phyloP scores from a whole-genome alignment of 306 rosid species.

The Spatholobus suberectus region DNA sequence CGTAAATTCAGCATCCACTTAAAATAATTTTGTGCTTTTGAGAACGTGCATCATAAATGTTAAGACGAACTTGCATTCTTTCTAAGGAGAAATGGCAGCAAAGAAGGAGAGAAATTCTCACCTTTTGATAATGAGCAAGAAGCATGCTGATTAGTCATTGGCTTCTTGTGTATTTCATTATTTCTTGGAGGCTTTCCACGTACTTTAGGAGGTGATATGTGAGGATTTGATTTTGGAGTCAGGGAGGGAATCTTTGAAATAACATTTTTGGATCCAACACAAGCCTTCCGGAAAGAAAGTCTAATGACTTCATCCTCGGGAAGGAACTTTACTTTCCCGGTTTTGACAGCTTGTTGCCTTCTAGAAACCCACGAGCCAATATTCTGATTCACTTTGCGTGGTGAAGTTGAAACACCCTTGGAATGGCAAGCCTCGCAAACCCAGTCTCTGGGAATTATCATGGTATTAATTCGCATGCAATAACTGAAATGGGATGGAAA shows the following conservation, averaged over 20 bases:
- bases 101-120: conserved; percentile 33
- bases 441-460: conserved; percentile 55
- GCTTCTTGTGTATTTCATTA: conserved; percentile 20
- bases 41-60: neutral
- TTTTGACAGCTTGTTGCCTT: conserved; percentile 37
- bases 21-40: neutral
- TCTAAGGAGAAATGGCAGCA: neutral
- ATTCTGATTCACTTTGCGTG: conserved; percentile 20
- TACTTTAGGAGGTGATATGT: conserved; percentile 27
- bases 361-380: conserved; percentile 36
- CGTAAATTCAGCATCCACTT: neutral
- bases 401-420: neutral
- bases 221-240: conserved; percentile 24
- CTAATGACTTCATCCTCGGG: conserved; percentile 60
- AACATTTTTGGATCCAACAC: conserved; percentile 20
- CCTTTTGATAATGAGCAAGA: conserved; percentile 48
- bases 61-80: neutral
- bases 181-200: conserved; percentile 35
- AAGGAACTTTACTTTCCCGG: conserved; percentile 67
- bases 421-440: conserved; percentile 58
- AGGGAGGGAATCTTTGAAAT: conserved; percentile 6
- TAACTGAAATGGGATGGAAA: conserved; percentile 62
- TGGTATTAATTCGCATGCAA: conserved; percentile 49
- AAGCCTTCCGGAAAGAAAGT: conserved; percentile 40
- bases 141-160: conserved; percentile 38